Evolutionary conservation across 495 filamentous ascomycete species (phyloP), one percentile per base, ranked within the genome.

Genomic region (Penicillium subrubescens): DNA sequence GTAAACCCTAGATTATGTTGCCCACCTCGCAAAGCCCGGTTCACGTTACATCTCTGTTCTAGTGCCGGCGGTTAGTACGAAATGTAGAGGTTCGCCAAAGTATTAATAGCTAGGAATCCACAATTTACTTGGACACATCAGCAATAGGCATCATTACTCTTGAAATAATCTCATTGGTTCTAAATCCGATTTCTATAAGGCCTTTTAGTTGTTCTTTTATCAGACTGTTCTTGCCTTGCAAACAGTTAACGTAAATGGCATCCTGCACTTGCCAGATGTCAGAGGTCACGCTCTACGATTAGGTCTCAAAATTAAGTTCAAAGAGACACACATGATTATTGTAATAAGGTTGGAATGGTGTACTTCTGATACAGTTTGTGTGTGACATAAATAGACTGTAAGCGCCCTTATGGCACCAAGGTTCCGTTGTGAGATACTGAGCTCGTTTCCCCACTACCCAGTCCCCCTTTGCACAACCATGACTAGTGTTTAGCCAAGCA

Each of bases 381-480:
- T 65, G 62, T 57, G 58, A 73, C 68, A 63, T 66, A 67, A 69
- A 69, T 67, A 65, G 61, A 54, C 46, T 31, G 33, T 71, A 71
- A 71, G 68, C 71, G 71, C 71, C 66, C 43, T 59, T 8, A 4
- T 37, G 46, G 23, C 64, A 67, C 67, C 64, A 5, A 21, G 21
- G 21, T 12, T 10, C 35, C n/a, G 12, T 31, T n/a, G 25, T n/a
- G 12, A 17, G 48, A 31, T 31, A 52, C 25, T 0, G n/a, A n/a
- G n/a, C 27, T 23, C 19, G n/a, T 19, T 48, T 48, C n/a, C 7
- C 43, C n/a, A 19, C 43, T 17, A 27, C 48, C 48, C 48, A 14
- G 15, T 29, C 14, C 44, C 8, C 21, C 44, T 12, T 25, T 23
- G 19, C n/a, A 48, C 44, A 4, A 4, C 11, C 3, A 17, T 52